Base-by-base conservation (phyloP, 2,329 filamentous ascomycete species). In the Pseudodiploospora longispora region DNA sequence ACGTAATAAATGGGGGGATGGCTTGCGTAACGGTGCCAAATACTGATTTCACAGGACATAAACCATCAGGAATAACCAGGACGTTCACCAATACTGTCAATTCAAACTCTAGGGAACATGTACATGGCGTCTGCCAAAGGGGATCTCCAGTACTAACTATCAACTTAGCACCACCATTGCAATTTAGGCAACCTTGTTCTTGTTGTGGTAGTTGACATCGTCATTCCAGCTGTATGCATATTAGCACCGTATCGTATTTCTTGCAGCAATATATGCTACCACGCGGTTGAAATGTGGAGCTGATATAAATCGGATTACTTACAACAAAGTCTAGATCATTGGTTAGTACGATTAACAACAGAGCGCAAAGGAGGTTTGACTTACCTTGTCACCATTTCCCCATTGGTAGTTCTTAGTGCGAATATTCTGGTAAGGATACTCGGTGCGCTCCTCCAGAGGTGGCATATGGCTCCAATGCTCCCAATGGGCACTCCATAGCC, bases 381-480 rank as follows among this genome's bases (percentile, higher is more conserved):
- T 63, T 45, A 88, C 86, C 86, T 97, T 93, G 74, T 98, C 93
- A 63, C 93, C 93, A 63, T 97, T 76, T 55, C 91, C 90, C 86
- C 86, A 98, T 62, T 80, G 82, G 77, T 71, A 98, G 80, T 95
- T 96, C 83, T 93, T 96, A 67, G 80, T 79, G 66, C 93, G 86
- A 68, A 98, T 86, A 78, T 98, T 98, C 80, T 95, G 87, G 82
- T 95, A 98, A 48, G 89, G 74, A 72, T 97, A 98, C 75, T 97
- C 87, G 60, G 78, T 71, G 63, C 87, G 85, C 74, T 98, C 93
- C 75, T 95, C 88, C 56, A 91, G 75, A 54, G 93, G 86, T 49
- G 85, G 80, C 68, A 87, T 71, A 72, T 97, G 91, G 42, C 68
- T 71, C 80, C 85, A 88, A 78, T 98, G 93, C 71, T 94, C 87